These are phyloP conservation scores for Wickerhamiella sorbophila DNA, from an alignment of 805 yeast species.

Conservation along the genomic window DNA sequence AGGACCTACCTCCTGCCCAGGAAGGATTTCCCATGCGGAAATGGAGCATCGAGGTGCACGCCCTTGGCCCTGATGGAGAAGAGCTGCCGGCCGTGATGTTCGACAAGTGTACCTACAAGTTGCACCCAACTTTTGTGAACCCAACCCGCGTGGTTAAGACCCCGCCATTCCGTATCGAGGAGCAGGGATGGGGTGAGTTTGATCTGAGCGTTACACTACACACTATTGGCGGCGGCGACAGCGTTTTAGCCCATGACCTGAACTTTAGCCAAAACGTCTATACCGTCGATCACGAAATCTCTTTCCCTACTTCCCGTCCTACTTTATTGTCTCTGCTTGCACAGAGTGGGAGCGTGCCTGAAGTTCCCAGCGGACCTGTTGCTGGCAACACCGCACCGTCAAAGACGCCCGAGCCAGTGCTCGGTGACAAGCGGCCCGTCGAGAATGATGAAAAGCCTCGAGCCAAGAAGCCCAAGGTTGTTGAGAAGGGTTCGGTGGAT, in stretches of 20 bases:
- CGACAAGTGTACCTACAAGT: constrained; percentile 82
- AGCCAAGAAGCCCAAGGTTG: constrained; percentile 27
- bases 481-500: constrained; percentile 50
- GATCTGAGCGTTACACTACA: constrained; percentile 71
- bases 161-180: constrained; percentile 76
- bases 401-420: constrained; percentile 6
- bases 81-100: constrained; percentile 76
- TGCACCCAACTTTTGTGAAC: constrained; percentile 89
- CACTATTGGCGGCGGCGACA: constrained; percentile 75
- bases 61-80: constrained; percentile 67
- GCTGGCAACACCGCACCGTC: constrained; percentile 18
- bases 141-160: constrained; percentile 71
- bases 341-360: constrained; percentile 75
- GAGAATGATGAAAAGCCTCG: constrained; percentile 21
- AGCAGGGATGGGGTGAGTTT: constrained; percentile 98
- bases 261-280: constrained; percentile 70
- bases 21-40: constrained; percentile 89
- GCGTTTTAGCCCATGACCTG: constrained; percentile 75
- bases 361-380: constrained; percentile 13
- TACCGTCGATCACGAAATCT: constrained; percentile 60
- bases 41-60: constrained; percentile 69
- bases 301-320: constrained; percentile 64
- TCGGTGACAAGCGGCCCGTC: constrained; percentile 29
- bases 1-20: constrained; percentile 70
- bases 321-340: constrained; percentile 54